Base-by-base conservation (phyloP, 2,329 filamentous ascomycete species). In the Periconia macrospinosa region DNA sequence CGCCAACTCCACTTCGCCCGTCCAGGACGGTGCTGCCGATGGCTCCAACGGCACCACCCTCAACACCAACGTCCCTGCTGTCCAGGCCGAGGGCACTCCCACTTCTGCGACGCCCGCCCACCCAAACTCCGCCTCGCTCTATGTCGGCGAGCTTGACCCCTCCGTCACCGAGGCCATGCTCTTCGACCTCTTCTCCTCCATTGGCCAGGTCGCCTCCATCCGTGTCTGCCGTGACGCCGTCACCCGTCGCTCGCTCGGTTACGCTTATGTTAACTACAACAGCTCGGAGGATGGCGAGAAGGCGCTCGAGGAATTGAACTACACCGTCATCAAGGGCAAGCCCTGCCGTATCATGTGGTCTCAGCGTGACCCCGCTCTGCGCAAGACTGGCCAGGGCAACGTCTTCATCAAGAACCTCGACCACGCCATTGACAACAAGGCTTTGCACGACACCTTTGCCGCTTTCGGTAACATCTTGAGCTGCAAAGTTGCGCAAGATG, bases 311-410 rank as follows among this genome's bases (percentile, higher is more conserved):
- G 94, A 99, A 81, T 86, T 99, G 69, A 99, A 99, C 87, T 99
- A 99, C 84, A 99, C 94, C 61, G 83, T 97, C 70, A 97, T 99
- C 83, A 97, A 97, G 86, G 92, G 92, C 70, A 92, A 90, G 75
- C 93, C 94, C 57, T 99, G 94, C 89, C 93, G 94, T 74, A 99
- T 99, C 82, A 99, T 99, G 94, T 99, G 94, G 94, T 99, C 94
- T 63, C 94, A 99, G 86, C 94, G 94, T 78, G 94, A 99, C 79
- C 94, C 94, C 64, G 93, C 93, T 76, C 88, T 99, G 70, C 94
- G 94, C 83, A 99, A 99, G 88, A 99, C 92, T 67, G 94, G 94
- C 65, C 92, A 97, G 81, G 94, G 94, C 77, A 99, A 99, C 75
- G 93, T 99, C 70, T 99, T 99, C 86, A 99, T 99, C 86, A 99